Evolutionary conservation across 371 early-diverging fungal genomes (phyloP), one percentile per base, ranked within the genome.

Genomic region (Nematocida ironsii): DNA sequence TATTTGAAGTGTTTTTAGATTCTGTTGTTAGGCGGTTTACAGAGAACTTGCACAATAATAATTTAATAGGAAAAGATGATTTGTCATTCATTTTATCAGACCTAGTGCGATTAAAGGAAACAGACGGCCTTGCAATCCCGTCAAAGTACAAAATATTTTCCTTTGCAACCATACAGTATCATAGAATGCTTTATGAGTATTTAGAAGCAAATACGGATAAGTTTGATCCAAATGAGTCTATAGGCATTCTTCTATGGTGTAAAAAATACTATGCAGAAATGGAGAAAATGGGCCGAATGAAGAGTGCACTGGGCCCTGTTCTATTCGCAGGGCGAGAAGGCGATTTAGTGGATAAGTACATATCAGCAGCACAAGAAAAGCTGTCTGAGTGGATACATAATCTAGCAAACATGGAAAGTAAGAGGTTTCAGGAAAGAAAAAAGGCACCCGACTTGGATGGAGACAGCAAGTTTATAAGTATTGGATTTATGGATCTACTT

Each of bases 401-500:
- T 61, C 83, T 88, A n/a, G 84, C 83, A 47, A 73, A 73, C 42
- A 75, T 64, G 40, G 87, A 86, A 72, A 60, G 86, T 20, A 81
- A 83, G 18, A 72, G 83, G 69, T 87, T 87, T 71, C 56, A 56
- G 44, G 66, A 80, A 20, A 69, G 87, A 74, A 85, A 83, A 44
- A 71, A 74, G 60, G 84, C 81, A 16, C 75, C 86, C 3, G 66
- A 76, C 39, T 61, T 72, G 58, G 88, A 88, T 62, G 86, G 87
- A 61, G 71, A 86, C n/a, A 75, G 83, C 44, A 85, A 85, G 72
- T 84, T 84, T 61, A 83, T 88, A 60, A 86, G 85, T 48, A 71
- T 85, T 33, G 85, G 86, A n/a, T 88, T 88, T 70, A 86, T 88
- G 56, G 86, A 74, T 80, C 82, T 88, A 3, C 85, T 87, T 7